Conservation (phyloP, 2,329 filamentous ascomycete genomes). For the Neopestalotiopsis sp. region DNA sequence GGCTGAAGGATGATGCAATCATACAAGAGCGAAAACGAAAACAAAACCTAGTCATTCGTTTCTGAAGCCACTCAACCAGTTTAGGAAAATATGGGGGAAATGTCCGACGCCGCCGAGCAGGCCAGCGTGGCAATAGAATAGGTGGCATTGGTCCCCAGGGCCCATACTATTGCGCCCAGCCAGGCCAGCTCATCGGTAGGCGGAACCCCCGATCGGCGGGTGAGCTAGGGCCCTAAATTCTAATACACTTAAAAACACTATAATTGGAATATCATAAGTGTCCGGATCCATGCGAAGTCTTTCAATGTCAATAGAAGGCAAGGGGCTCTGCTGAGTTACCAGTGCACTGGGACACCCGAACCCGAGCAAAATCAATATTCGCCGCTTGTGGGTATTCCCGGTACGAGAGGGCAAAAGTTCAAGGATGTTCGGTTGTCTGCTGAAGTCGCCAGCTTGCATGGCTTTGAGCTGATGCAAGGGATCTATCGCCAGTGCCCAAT, state of each 20-base stretch:
- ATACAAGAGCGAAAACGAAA: not conserved
- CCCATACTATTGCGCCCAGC: not conserved
- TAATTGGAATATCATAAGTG: conserved; percentile 1
- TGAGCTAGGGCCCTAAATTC: not conserved
- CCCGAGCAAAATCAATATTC: not conserved
- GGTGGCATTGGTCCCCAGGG: no score
- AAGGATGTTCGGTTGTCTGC: not conserved
- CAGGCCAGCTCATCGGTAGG: not conserved
- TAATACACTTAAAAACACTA: not conserved
- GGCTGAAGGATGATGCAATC: not conserved
- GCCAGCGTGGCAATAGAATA: not conserved
- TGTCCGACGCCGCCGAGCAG: not conserved
- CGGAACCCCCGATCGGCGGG: not conserved
- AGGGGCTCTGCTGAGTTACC: not conserved
- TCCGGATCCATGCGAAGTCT: not conserved
- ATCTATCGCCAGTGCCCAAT: not conserved
- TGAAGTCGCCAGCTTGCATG: not conserved
- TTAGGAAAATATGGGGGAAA: not conserved
- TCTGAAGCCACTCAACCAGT: not conserved
- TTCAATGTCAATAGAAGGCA: not conserved
- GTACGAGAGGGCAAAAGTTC: not conserved
- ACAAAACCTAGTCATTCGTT: not conserved
- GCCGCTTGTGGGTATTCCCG: not conserved
- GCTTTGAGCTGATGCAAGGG: not conserved
- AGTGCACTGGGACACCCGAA: not conserved